Percentiles rank a stretch among this genome's conserved stretches.
Conservation (phyloP, 2,329 filamentous ascomycete species). For the Plectosphaerella cucumerina region DNA sequence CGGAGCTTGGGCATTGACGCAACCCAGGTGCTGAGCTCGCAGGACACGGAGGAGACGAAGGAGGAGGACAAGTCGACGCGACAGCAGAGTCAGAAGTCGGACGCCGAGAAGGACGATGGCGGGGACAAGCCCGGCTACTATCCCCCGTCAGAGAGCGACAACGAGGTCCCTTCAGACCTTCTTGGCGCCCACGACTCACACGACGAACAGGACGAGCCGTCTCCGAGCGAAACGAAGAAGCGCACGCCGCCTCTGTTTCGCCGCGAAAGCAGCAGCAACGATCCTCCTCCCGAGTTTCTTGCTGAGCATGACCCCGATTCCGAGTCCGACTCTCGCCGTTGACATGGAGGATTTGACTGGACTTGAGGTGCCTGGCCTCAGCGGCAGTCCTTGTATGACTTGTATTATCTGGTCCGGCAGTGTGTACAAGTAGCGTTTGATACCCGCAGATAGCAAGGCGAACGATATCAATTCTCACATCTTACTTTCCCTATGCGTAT, state of each 20-base stretch:
- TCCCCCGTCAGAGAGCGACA: conserved; percentile 29
- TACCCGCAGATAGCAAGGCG: neutral
- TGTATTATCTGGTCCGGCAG: no score
- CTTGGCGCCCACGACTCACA: conserved; percentile 27
- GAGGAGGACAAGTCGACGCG: conserved; percentile 51
- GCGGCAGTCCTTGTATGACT: no score
- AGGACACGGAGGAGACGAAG: conserved; percentile 26
- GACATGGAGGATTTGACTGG: neutral
- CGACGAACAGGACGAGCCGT: conserved; percentile 17
- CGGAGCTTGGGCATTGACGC: conserved; percentile 20
- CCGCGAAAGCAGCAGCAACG: conserved; percentile 40
- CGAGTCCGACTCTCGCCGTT: neutral
- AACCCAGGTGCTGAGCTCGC: conserved; percentile 13
- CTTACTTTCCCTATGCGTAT: no score
- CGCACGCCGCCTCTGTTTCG: neutral
- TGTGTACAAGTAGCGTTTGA: neutral
- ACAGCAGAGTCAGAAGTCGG: conserved; percentile 19
- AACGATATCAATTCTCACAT: no score
- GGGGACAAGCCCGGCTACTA: neutral
- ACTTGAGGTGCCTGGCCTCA: no score
- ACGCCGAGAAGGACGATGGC: neutral
- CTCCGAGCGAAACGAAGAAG: neutral
- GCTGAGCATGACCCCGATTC: conserved; percentile 31
- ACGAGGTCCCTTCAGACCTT: conserved; percentile 37
- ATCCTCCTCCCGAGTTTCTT: conserved; percentile 45